Percentiles rank a stretch among this genome's conserved stretches.
These are phyloP conservation scores for Saccharomyces uvarum DNA, from an alignment of 1,139 yeast genomes.

Conservation along the genomic window DNA sequence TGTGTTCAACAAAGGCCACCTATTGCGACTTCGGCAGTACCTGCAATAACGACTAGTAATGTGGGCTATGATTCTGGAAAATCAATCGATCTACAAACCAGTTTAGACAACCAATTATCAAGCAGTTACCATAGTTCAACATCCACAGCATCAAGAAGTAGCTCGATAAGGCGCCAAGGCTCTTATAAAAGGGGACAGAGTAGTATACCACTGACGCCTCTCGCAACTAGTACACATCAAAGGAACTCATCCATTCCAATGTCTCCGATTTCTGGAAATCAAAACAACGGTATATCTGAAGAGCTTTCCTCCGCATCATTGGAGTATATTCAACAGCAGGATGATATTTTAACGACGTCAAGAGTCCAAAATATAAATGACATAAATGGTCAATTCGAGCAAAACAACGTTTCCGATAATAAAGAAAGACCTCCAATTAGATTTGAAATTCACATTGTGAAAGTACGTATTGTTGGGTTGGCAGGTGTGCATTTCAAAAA, in stretches of 20 bases:
- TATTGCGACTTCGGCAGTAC: neutral
- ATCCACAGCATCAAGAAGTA: slow-evolving; percentile 22
- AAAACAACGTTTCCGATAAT: slow-evolving; percentile 20
- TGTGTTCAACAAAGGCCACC: slow-evolving; percentile 50
- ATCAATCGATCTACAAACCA: neutral
- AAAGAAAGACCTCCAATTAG: slow-evolving; percentile 51
- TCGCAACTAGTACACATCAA: slow-evolving; percentile 24
- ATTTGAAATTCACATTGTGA: slow-evolving; percentile 88
- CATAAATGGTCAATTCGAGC: slow-evolving; percentile 10
- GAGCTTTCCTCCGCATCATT: slow-evolving; percentile 51
- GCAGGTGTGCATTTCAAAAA: slow-evolving; percentile 95
- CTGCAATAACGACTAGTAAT: neutral
- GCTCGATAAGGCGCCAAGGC: slow-evolving; percentile 24
- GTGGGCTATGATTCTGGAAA: neutral
- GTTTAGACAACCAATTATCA: neutral
- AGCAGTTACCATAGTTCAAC: neutral
- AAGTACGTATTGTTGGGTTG: slow-evolving; percentile 84
- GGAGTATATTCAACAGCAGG: slow-evolving; percentile 42
- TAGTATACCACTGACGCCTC: slow-evolving; percentile 40
- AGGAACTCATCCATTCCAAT: slow-evolving; percentile 24
- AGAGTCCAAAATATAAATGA: slow-evolving; percentile 28
- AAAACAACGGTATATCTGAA: slow-evolving; percentile 21
- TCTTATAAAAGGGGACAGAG: slow-evolving; percentile 21
- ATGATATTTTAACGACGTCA: slow-evolving; percentile 29
- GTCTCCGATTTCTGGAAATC: slow-evolving; percentile 20